Evolutionary conservation across 2,329 filamentous ascomycete genomes (phyloP), one percentile per base, ranked within the genome.

Genomic region (Aspergillus sclerotialis): DNA sequence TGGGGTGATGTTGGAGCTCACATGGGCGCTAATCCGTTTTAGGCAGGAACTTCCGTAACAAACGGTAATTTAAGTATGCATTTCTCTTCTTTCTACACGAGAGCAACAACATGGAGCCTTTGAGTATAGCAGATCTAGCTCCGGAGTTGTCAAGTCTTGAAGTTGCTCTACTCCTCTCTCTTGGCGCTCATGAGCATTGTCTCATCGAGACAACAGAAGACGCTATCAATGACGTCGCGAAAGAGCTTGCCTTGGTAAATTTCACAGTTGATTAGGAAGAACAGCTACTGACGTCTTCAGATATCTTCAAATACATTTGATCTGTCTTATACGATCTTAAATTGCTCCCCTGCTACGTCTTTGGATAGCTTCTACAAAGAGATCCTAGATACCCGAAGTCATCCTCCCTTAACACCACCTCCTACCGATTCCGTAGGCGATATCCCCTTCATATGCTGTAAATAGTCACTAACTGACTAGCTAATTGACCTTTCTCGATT

Each of bases 121-220:
- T n/a, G n/a, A n/a, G n/a, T 37, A 69, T 88, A 42, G 67, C 81
- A 41, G 69, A 75, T 43, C 82, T 82, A 60, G 75, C 93, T 49
- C 83, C 89, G 53, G 74, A 78, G 47, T 71, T 96, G 43, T 84
- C 82, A 52, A 89, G 95, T 65, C 72, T 95, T 26, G 89, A 95
- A 64, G 76, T 96, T 39, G 92, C 90, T 15, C 67, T 84, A 10
- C 72, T 96, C 26, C 75, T 95, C 32, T 89, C 83, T 55, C 75
- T 96, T 33, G 73, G 88, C 42, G 79, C 81, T 39, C 75, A 81
- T 45, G 84, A 94, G 60, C 89, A 96, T 60, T 94, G 87, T 64
- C 79, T 96, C 49, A 78, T 96, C 53, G 82, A 87, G 61, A 84
- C 85, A 11, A 75, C 80, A 2, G 58, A 66, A 4, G 65, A 75